Evolutionary conservation across 164 flowering plant genomes (phyloP), one percentile per base, ranked within the genome.

Genomic region (Kalanchoe fedtschenkoi): DNA sequence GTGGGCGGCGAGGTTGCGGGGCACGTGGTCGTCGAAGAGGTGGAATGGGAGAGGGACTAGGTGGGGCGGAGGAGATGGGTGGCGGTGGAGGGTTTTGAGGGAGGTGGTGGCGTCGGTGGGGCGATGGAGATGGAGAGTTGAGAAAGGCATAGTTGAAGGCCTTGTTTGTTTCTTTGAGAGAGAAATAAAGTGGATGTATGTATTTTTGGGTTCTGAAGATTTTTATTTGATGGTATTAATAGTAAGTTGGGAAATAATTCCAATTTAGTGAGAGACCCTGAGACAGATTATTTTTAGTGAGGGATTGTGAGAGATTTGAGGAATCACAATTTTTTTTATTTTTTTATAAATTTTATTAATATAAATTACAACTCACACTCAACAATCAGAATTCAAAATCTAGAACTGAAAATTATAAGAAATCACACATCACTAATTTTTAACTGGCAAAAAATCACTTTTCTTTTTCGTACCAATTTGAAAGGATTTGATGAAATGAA

Each of bases 41-140:
- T 34, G 11, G 37, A 10, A 33, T 58, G 61, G 61, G 15, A 33
- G 61, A 58, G 61, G 61, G 34, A 57, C 60, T 3, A 34, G 35
- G 1, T 57, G 35, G 10, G 60, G 35, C 8, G 60, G 34, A 39
- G 43, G 8, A 30, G 60, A 15, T 15, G 60, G 60, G 37, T 30
- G 60, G 35, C 60, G 37, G 37, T 14, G 35, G 35, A 34, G 35
- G 37, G 60, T 30, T 30, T 57, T 57, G 34, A 34, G 17, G 37
- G 60, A 34, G n/a, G 34, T 34, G 19, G 60, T 32, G 59, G 9
- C 4, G 4, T 55, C 19, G 35, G 29, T 15, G 61, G 16, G 35
- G 21, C 35, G 35, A 4, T 58, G 61, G 38, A 58, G 61, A 33
- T 58, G 39, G 22, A 58, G 61, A 16, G 61, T 58, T 58, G 61